Evolutionary conservation across 2,329 filamentous ascomycete genomes (phyloP), one percentile per base, ranked within the genome.

Genomic region (Microthyrium microscopicum): DNA sequence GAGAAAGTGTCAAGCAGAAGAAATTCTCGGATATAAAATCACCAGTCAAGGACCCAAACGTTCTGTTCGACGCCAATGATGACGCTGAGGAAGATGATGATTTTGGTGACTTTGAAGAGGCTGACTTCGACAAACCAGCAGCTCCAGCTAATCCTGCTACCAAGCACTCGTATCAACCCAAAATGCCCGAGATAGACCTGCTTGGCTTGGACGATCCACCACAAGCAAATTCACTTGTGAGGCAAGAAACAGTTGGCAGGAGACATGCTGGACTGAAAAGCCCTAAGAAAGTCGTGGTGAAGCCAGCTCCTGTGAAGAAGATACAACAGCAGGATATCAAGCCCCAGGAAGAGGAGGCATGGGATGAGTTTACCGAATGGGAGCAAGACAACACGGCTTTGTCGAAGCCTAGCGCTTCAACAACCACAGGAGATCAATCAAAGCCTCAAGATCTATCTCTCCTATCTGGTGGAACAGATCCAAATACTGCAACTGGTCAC

Each of bases 341-440:
- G 25, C 19, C 35, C 13, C 35, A 43, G 16, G 36, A 46, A 9
- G 48, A 53, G 24, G 56, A 60, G 22, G 42, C 44, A 5, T 64
- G 61, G 61, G 60, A 61, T 32, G 57, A 61, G 30, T 64, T 64
- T 26, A 48, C 53, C n/a, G 21, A 32, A 9, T 21, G 25, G 36
- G 21, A 19, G n/a, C 17, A 36, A 22, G 34, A 37, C 11, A 33
- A 13, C 16, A 7, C 35, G 20, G 15, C 22, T 3, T n/a, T n/a
- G n/a, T n/a, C n/a, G n/a, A n/a, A n/a, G 16, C 9, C 27, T 15
- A 17, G 15, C 27, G 16, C 15, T 15, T 18, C 27, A 16, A 9
- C 9, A 11, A 9, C 9, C 27, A 11, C 27, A 29, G 27, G 16
- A 9, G 27, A 18, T 15, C 15, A 9, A 18, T 9, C 9, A 16